phyloP scores from a whole-genome alignment of 257 asterid genomes.

The Henckelia pumila region DNA sequence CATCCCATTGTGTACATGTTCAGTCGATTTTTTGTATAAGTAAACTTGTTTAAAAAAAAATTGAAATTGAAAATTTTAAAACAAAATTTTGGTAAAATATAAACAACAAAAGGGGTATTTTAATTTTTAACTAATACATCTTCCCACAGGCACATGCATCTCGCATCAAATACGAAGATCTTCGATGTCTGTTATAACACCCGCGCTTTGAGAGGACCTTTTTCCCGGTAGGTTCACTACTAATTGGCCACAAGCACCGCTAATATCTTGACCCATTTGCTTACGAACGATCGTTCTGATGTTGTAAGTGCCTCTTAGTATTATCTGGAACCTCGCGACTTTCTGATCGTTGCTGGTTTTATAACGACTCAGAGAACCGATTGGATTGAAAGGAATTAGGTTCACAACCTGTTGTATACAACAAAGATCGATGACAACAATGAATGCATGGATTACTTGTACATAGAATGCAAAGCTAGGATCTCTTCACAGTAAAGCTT shows the following conservation, averaged over 20 bases:
- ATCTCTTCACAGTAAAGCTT: slow-evolving; percentile 25
- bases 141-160: not conserved
- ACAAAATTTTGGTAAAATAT: no score
- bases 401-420: slow-evolving; percentile 68
- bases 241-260: slow-evolving; percentile 98
- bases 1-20: no score
- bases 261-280: slow-evolving; percentile 98
- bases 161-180: slow-evolving; percentile 54
- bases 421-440: slow-evolving; percentile 16
- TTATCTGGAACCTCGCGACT: slow-evolving; percentile 69
- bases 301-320: slow-evolving; percentile 68
- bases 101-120: no score
- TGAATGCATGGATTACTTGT: slow-evolving; percentile 3
- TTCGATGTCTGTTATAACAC: slow-evolving; percentile 75
- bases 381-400: slow-evolving; percentile 95
- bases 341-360: slow-evolving; percentile 56
- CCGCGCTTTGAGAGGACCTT: slow-evolving; percentile 32
- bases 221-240: slow-evolving; percentile 54
- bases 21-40: no score
- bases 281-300: slow-evolving; percentile 89
- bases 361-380: slow-evolving; percentile 69
- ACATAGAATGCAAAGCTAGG: not conserved
- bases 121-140: no score
- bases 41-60: no score
- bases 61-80: no score